Conservation (phyloP, 164 flowering plant species). For the Macadamia tetraphylla region DNA sequence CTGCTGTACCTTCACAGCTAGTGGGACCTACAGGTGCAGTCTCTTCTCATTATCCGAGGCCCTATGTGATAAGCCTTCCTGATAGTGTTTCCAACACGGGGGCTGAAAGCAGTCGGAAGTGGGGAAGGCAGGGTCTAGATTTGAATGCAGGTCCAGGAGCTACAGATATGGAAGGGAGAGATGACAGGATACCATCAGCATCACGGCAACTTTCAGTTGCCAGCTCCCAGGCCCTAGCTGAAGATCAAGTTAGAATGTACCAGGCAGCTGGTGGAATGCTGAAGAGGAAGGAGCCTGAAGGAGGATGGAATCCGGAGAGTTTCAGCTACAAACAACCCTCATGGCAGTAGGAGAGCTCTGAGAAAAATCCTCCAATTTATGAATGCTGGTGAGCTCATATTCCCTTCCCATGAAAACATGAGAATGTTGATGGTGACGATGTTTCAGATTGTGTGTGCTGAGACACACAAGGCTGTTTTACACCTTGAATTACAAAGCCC, state of each 20-base stretch:
- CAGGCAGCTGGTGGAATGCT: conserved; percentile 39
- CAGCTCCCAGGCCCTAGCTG: conserved; percentile 46
- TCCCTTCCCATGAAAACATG: background rate
- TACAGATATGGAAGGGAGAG: conserved; percentile 55
- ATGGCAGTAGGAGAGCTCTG: conserved; percentile 33
- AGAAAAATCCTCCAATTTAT: background rate
- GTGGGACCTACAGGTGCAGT: conserved; percentile 45
- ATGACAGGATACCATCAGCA: conserved; percentile 42
- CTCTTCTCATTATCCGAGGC: conserved; percentile 55
- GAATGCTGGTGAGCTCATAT: conserved; percentile 16
- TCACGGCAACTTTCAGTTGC: conserved; percentile 52
- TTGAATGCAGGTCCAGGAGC: conserved; percentile 82
- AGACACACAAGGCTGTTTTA: conserved; percentile 9
- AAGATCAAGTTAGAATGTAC: conserved; percentile 57
- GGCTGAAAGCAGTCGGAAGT: conserved; percentile 51
- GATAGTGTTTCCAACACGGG: conserved; percentile 32
- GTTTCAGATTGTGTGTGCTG: background rate
- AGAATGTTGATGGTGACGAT: conserved; percentile 9
- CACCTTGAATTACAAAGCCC: conserved; percentile 17
- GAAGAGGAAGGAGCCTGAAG: conserved; percentile 54
- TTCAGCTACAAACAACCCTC: conserved; percentile 33
- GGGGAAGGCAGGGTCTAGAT: conserved; percentile 72
- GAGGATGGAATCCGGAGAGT: conserved; percentile 44
- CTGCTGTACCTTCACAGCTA: conserved; percentile 17
- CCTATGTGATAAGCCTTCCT: conserved; percentile 53